Base-by-base conservation (phyloP, 345 rosid species). In the Nephelium lappaceum region DNA sequence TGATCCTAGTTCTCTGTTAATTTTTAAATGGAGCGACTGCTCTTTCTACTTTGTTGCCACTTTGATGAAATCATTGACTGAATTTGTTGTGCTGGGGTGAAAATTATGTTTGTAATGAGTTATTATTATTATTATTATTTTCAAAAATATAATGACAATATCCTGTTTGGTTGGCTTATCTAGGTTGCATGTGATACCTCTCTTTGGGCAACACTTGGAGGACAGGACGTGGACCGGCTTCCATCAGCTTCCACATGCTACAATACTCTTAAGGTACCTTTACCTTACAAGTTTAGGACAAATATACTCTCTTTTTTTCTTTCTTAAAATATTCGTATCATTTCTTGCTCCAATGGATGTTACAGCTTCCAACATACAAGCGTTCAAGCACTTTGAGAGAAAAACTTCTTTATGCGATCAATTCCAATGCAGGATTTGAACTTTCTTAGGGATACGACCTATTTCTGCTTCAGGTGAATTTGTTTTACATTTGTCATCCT, bases 171-270 rank as follows among this genome's bases (percentile, higher is more conserved):
- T 24, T 25, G 5, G 43, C 31, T 80, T 81, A 21, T 81, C 49
- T 69, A 96, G 99, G 97, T 93, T 76, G 82, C 93, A 57, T 88
- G 99, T 79, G 98, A 96, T 83, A 88, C 92, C 63, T 89, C 97
- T 77, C 87, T 96, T 66, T 93, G 97, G 99, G 97, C 99, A 38
- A 78, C 94, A 61, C 80, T 93, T 78, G 97, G 99, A 75, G 99
- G 99, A 75, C 97, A 93, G 76, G 99, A 96, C 81, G 94, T 93
- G 68, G 99, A 94, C 73, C 89, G 99, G 80, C 99, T 96, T 84
- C 98, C 99, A 74, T 96, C 98, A 39, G 95, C 99, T 83, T 96
- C 99, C 71, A 94, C 99, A 25, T 96, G 99, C 91, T 94, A 96
- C 88, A 96, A 96, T 85, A 96, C 98, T 77, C 98, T 96, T 72